Evolutionary conservation across 345 rosid genomes (phyloP).

Genomic region (Triadica sebifera): DNA sequence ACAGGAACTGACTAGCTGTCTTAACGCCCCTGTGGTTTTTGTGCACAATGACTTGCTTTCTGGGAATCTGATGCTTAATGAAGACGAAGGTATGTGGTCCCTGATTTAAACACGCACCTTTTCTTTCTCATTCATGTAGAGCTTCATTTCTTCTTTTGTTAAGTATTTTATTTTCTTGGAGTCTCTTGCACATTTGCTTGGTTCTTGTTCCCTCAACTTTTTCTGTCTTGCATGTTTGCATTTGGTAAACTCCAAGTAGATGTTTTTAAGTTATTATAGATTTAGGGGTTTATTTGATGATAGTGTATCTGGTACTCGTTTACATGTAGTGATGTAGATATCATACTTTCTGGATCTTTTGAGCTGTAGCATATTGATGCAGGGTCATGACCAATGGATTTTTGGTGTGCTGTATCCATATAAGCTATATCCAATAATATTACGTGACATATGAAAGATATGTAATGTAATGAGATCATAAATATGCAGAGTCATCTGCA

Average conservation of each 20-base stretch:
- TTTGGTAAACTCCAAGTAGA: neutral
- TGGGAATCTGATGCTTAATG: slow-evolving; percentile 88
- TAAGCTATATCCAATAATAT: neutral
- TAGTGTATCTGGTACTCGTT: neutral
- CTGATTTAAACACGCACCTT: neutral
- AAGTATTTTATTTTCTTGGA: neutral
- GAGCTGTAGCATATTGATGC: neutral
- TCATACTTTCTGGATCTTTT: neutral
- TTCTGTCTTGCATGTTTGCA: neutral
- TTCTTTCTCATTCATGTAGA: neutral
- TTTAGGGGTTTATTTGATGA: neutral
- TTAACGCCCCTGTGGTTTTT: slow-evolving; percentile 82
- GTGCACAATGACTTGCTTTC: slow-evolving; percentile 94
- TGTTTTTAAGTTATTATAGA: neutral
- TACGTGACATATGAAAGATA: neutral
- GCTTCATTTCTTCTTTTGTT: neutral
- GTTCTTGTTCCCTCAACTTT: neutral
- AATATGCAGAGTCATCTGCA: slow-evolving; percentile 2
- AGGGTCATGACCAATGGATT: neutral
- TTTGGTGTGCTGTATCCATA: neutral
- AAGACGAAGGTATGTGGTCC: slow-evolving; percentile 57
- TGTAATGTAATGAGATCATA: neutral
- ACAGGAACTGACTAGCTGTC: slow-evolving; percentile 78
- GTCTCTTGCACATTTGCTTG: neutral
- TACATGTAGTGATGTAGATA: neutral